Evolutionary conservation across 768 basidiomycete species (phyloP).

Genomic region (Tricholoma flavovirens): DNA sequence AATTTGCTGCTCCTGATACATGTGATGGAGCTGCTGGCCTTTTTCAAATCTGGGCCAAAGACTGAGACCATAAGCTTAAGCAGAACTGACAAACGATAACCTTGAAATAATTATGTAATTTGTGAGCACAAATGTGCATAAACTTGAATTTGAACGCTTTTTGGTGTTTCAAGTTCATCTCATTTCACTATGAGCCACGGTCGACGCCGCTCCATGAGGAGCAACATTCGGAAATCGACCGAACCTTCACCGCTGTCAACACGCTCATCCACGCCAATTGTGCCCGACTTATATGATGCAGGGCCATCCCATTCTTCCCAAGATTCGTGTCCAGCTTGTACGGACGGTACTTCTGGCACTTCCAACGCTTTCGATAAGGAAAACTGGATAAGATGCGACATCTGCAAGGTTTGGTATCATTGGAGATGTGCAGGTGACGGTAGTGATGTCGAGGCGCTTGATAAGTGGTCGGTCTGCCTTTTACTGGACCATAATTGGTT

Average conservation of each 20-base stretch:
- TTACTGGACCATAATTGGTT: not conserved
- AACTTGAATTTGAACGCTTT: too few species aligned
- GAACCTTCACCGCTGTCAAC: conserved; percentile 25
- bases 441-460: conserved; percentile 58
- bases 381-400: conserved; percentile 79
- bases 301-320: conserved; percentile 16
- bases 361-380: conserved; percentile 46
- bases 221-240: conserved; percentile 28
- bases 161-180: not conserved
- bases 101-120: too few species aligned
- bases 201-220: conserved; percentile 38
- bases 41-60: too few species aligned
- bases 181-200: conserved; percentile 34
- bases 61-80: too few species aligned
- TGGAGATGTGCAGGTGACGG: conserved; percentile 74
- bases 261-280: conserved; percentile 24
- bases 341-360: conserved; percentile 25
- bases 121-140: too few species aligned
- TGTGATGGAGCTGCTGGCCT: too few species aligned
- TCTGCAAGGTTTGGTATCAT: conserved; percentile 79
- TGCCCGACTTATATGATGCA: conserved; percentile 22
- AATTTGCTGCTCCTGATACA: too few species aligned
- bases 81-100: too few species aligned
- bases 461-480: conserved; percentile 61
- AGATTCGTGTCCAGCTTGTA: conserved; percentile 49